These are phyloP conservation scores for Aspergillaceae sp. DNA, from an alignment of 2,329 filamentous ascomycete species.

Conservation along the genomic window DNA sequence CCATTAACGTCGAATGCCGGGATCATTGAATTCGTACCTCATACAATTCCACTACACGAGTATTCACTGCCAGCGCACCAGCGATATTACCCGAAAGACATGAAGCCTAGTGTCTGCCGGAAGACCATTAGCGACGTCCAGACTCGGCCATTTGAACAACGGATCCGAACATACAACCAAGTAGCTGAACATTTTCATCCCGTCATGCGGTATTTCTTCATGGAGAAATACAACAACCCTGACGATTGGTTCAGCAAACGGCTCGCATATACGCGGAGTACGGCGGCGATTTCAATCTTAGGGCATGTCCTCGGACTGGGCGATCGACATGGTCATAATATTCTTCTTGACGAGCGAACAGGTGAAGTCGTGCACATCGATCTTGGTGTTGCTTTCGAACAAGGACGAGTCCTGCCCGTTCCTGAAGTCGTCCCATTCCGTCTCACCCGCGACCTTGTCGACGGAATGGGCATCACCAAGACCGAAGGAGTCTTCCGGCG, in stretches of 20 bases:
- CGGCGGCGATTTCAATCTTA: slow-evolving; percentile 89
- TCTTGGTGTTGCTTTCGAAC: slow-evolving; percentile 92
- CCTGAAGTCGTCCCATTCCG: slow-evolving; percentile 95
- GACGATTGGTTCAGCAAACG: slow-evolving; percentile 92
- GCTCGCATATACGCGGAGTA: slow-evolving; percentile 84
- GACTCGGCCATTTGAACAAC: slow-evolving; percentile 57
- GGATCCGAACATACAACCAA: slow-evolving; percentile 66
- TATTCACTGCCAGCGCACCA: slow-evolving; percentile 88
- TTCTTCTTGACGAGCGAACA: slow-evolving; percentile 77
- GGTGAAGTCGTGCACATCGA: slow-evolving; percentile 97
- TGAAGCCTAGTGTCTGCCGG: slow-evolving; percentile 66
- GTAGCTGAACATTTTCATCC: slow-evolving; percentile 79
- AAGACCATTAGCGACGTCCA: slow-evolving; percentile 71
- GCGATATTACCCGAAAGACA: slow-evolving; percentile 74
- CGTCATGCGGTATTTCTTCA: slow-evolving; percentile 94
- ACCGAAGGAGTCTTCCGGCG: slow-evolving; percentile 93
- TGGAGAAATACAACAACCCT: slow-evolving; percentile 85
- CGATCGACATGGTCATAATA: slow-evolving; percentile 94
- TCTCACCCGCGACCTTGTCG: slow-evolving; percentile 85
- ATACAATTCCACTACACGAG: slow-evolving; percentile 86
- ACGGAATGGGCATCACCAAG: slow-evolving; percentile 91
- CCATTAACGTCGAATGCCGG: slow-evolving; percentile 78
- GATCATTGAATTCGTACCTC: slow-evolving; percentile 92
- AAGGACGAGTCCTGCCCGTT: slow-evolving; percentile 86
- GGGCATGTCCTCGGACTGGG: slow-evolving; percentile 88